Conservation (phyloP, 306 rosid genomes). For the Lathyrus tuberosus region DNA sequence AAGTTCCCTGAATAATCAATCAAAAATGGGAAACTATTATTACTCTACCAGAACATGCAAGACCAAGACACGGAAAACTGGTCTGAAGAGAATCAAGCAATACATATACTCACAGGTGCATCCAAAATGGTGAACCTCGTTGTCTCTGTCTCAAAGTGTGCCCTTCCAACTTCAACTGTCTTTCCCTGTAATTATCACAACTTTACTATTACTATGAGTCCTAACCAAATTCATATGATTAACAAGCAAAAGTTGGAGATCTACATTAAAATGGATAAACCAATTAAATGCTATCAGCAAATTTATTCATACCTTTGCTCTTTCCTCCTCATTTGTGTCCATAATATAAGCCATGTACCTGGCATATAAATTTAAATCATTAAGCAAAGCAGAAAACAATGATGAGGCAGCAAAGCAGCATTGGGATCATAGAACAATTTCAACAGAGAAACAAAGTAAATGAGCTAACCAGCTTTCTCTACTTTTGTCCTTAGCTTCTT, state of each 20-base stretch:
- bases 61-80: not conserved
- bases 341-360: constrained; percentile 99
- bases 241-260: constrained; percentile 14
- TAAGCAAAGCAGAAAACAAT: not conserved
- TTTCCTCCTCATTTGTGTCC: constrained; percentile 99
- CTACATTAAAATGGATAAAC: constrained; percentile 13
- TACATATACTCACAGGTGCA: constrained; percentile 82
- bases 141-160: constrained; percentile 90
- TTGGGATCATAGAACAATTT: constrained; percentile 3
- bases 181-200: constrained; percentile 67
- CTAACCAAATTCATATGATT: constrained; percentile 14
- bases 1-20: constrained; percentile 4
- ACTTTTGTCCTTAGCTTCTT: constrained; percentile 98
- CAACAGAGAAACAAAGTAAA: constrained; percentile 33
- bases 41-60: constrained; percentile 18
- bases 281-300: constrained; percentile 11
- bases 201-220: constrained; percentile 24
- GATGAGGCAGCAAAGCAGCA: constrained; percentile 12
- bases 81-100: constrained; percentile 28
- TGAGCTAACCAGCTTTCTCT: constrained; percentile 95
- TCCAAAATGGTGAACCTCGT: constrained; percentile 93
- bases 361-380: constrained; percentile 36
- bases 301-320: constrained; percentile 67
- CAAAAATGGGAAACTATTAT: constrained; percentile 9
- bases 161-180: constrained; percentile 99